Evolutionary conservation across 2,329 filamentous ascomycete species (phyloP).

Genomic region (Diplocarpon rosae): DNA sequence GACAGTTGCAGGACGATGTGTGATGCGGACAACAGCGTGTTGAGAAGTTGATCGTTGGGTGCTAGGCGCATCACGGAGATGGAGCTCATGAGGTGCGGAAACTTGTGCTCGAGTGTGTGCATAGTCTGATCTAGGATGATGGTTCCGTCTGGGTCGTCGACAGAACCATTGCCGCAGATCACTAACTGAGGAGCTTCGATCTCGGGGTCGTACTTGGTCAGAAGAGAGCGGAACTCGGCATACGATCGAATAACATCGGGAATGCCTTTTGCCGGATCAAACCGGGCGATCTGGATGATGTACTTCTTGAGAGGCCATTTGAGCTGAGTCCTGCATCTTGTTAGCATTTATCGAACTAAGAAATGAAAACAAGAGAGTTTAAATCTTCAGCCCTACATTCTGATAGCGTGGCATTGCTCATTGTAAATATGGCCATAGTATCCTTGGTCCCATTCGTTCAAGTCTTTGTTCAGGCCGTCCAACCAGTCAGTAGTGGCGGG

Average conservation of each 20-base stretch:
- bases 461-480: constrained; percentile 68
- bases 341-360: too few relatives aligned
- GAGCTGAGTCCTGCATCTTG: constrained; percentile 35
- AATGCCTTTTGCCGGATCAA: constrained; percentile 76
- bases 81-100: constrained; percentile 49
- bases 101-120: constrained; percentile 50
- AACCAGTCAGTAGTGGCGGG: constrained; percentile 78
- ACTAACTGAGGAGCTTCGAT: constrained; percentile 58
- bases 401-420: constrained; percentile 44
- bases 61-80: constrained; percentile 68
- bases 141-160: constrained; percentile 68
- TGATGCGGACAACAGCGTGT: constrained; percentile 61
- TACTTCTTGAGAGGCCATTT: constrained; percentile 54
- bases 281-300: constrained; percentile 70
- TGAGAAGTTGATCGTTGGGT: constrained; percentile 70
- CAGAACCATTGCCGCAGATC: constrained; percentile 66
- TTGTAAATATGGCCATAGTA: constrained; percentile 72
- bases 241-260: constrained; percentile 67
- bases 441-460: constrained; percentile 57
- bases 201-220: constrained; percentile 38
- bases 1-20: constrained; percentile 69
- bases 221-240: constrained; percentile 54
- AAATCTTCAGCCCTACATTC: constrained; percentile 35
- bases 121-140: constrained; percentile 64
- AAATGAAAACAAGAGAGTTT: neutral